Conservation (phyloP, 2,329 filamentous ascomycete genomes). For the Aureobasidium lini region DNA sequence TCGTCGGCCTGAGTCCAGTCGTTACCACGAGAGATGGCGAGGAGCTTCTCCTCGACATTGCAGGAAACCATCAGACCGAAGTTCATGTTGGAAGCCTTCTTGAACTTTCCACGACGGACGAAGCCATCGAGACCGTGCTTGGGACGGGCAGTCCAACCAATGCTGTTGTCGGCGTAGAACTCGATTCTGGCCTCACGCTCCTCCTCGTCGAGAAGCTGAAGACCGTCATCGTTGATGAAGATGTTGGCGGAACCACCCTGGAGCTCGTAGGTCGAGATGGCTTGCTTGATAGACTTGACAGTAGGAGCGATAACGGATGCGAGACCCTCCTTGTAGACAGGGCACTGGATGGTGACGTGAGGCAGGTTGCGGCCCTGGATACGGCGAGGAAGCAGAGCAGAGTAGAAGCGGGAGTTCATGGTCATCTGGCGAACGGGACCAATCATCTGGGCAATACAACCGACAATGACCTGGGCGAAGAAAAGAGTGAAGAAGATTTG, state of each 20-base stretch:
- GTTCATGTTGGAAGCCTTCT: conserved; percentile 68
- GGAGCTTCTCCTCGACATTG: conserved; percentile 54
- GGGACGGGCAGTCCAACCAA: conserved; percentile 44
- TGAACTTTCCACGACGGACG: conserved; percentile 56
- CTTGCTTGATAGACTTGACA: conserved; percentile 68
- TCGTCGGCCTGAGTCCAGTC: conserved; percentile 31
- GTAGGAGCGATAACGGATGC: conserved; percentile 68
- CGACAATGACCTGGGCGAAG: conserved; percentile 71
- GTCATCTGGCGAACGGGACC: conserved; percentile 67
- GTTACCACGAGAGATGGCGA: conserved; percentile 29
- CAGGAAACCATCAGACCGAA: conserved; percentile 57
- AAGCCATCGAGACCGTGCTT: conserved; percentile 46
- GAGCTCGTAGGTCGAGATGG: conserved; percentile 68
- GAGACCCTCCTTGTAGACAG: conserved; percentile 81
- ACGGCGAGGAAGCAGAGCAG: conserved; percentile 59
- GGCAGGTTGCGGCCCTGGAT: conserved; percentile 53
- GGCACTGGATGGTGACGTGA: conserved; percentile 70
- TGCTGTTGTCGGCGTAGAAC: conserved; percentile 44
- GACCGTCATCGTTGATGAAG: conserved; percentile 66
- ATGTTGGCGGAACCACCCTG: conserved; percentile 73
- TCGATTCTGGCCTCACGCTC: conserved; percentile 37
- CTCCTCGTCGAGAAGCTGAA: conserved; percentile 55
- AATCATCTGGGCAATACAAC: conserved; percentile 66
- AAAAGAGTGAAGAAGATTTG: conserved; percentile 78
- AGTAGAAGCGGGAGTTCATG: conserved; percentile 75